Evolutionary conservation across 148 eudicot species (phyloP).

Genomic region (Camellia lanceoleosa): DNA sequence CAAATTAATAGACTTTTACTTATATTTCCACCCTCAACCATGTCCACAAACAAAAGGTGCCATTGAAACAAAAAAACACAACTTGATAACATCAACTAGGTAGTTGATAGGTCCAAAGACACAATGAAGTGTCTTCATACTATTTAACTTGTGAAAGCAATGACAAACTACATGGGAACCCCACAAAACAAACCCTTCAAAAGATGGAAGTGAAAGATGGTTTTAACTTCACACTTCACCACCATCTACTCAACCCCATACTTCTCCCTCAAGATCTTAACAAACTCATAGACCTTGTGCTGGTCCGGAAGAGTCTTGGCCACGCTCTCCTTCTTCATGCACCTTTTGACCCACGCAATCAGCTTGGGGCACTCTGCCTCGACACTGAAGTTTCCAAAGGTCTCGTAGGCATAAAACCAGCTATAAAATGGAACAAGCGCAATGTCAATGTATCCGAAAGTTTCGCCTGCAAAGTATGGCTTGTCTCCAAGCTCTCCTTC

Average conservation of each 20-base stretch:
- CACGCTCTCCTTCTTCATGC: constrained; percentile 13
- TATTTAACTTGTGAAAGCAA: too few relatives aligned
- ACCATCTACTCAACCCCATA: background rate
- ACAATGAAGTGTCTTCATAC: too few relatives aligned
- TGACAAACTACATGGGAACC: too few relatives aligned
- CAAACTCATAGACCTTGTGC: constrained; percentile 11
- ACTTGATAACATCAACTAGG: too few relatives aligned
- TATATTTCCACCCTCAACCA: too few relatives aligned
- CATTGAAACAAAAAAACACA: too few relatives aligned
- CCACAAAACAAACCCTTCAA: too few relatives aligned
- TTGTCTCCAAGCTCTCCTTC: constrained; percentile 6
- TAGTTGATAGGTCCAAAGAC: too few relatives aligned
- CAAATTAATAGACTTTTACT: too few relatives aligned
- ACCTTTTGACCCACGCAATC: constrained; percentile 16
- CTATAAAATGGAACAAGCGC: background rate
- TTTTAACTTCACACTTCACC: background rate
- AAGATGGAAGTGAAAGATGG: too few relatives aligned
- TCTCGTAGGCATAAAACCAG: constrained; percentile 14
- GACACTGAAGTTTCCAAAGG: background rate
- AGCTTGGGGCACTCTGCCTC: constrained; percentile 15
- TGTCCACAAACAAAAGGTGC: too few relatives aligned
- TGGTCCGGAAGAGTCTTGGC: constrained; percentile 12
- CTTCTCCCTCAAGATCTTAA: background rate
- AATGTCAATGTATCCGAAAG: constrained; percentile 1
- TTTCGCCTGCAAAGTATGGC: constrained; percentile 8